Evolutionary conservation across 352 stramenopile genomes (phyloP), one percentile per base, ranked within the genome.

Genomic region (Phytophthora capsici): DNA sequence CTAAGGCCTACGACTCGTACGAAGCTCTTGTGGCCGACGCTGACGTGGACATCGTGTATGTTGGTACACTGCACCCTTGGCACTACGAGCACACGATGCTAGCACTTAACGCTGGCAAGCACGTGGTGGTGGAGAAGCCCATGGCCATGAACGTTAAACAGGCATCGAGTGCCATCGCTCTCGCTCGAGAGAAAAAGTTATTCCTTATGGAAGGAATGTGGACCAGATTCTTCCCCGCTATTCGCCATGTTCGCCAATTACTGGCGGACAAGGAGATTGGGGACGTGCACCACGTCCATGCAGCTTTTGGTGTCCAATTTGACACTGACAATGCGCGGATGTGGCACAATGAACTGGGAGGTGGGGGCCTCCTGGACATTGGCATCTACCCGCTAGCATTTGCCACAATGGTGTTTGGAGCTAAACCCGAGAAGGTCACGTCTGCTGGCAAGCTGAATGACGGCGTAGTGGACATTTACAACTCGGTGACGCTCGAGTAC

Each of bases 91-190:
- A 92, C 62, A 79, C 83, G 23, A 49, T 88, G 46, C 69, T 89
- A 57, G 90, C 82, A 17, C 57, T 97, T 6, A 71, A 75, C 23
- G 71, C 81, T 45, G 73, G 80, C 48, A 97, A 97, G 52, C 88
- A 97, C 69, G 85, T 96, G 32, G 73, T 97, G 8, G 77, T 98
- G 26, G 91, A 98, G 69, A 98, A 98, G 57, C 91, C 90, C 2
- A 91, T 97, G 74, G 78, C 84, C 5, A 82, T 97, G 86, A 82
- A 94, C 57, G 47, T 54, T 47, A 57, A 78, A 34, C 88, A 98
- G 73, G 87, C 85, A 4, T 46, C 79, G 25, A 79, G 85, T 36
- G 65, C 93, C 32, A 73, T 84, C n/a, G 55, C 59, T 6, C 50
- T 90, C 20, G 85, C 83, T 12, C 44, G 71, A 34, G 65, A 77